phyloP scores from a whole-genome alignment of 2,329 filamentous ascomycete genomes.

The Chalara sp. region DNA sequence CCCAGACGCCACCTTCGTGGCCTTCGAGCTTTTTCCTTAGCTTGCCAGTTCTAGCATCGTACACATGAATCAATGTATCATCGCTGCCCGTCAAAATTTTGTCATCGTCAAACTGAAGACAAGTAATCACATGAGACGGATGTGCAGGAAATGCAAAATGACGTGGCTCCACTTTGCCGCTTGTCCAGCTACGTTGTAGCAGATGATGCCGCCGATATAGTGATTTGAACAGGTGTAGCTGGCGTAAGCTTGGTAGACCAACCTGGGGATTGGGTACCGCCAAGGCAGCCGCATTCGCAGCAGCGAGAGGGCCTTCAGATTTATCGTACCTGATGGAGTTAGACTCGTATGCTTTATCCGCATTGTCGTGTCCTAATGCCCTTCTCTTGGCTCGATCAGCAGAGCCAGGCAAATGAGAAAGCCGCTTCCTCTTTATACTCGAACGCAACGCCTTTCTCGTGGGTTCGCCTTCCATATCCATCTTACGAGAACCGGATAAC shows the following conservation, averaged over 20 bases:
- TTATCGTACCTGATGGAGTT: constrained; percentile 23
- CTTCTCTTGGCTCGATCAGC: constrained; percentile 24
- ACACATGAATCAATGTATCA: constrained; percentile 95
- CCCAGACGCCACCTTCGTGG: constrained; percentile 97
- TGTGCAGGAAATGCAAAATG: constrained; percentile 97
- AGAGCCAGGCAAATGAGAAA: constrained; percentile 10
- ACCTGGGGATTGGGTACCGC: constrained; percentile 78
- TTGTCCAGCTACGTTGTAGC: constrained; percentile 90
- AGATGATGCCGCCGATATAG: constrained; percentile 89
- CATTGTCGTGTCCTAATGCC: constrained; percentile 20
- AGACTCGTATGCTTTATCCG: constrained; percentile 19
- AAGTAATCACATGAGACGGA: constrained; percentile 93
- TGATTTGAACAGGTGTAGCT: constrained; percentile 91
- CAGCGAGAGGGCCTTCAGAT: constrained; percentile 78
- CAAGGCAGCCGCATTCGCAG: constrained; percentile 74
- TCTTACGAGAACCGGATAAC: constrained; percentile 6
- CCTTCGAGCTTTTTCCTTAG: constrained; percentile 78
- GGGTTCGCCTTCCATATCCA: constrained; percentile 9
- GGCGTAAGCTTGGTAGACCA: constrained; percentile 70
- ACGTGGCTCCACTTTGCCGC: constrained; percentile 72
- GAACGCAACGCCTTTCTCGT: constrained; percentile 17
- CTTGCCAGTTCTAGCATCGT: constrained; percentile 91
- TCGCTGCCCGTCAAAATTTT: constrained; percentile 98
- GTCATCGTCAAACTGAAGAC: constrained; percentile 93
- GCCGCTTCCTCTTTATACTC: constrained; percentile 27